Evolutionary conservation across 1,139 yeast species (phyloP), one percentile per base, ranked within the genome.

Genomic region (Chernovozyma sophiae-reginae): DNA sequence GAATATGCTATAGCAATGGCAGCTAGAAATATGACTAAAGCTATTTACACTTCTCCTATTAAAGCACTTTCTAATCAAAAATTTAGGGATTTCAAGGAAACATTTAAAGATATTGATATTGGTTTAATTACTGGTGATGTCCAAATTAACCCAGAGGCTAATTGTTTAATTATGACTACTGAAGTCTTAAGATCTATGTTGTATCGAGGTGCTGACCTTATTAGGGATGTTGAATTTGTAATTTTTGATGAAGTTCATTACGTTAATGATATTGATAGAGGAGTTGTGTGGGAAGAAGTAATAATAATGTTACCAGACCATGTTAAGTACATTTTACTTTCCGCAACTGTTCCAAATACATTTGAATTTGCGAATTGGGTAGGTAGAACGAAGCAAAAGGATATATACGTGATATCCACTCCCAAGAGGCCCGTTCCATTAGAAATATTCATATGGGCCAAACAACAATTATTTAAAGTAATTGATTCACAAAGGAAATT

Each of bases 261-360:
- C 56, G 96, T 92, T 53, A 89, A 92, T 53, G 99, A 92, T 64
- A 85, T 86, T 41, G 96, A 89, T 53, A 77, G 99, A 58, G 99
- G 99, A 55, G 98, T 92, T 25, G 99, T 92, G 5, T 92, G 99
- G 99, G 99, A 92, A 62, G 99, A 92, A 59, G 96, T 94, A 7
- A 92, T 92, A 43, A 92, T 92, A 47, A 81, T 92, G 87, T 69
- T 92, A 32, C 99, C 99, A 1, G 97, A 90, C 46, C 95, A 90
- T 59, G 95, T 92, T 37, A 89, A 86, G 49, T 85, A 85, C 53
- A 87, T 90, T 42, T 68, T 90, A 37, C 65, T 90, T 31, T 89
- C 97, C 3, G 98, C 98, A 2, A 92, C 99, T 0, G 97, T 92
- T 11, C 98, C 99, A 6, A 92, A 92, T 56, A 94, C 98, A 0